Evolutionary conservation across 495 filamentous ascomycete genomes (phyloP).

Genomic region (Xylaria intraflava): DNA sequence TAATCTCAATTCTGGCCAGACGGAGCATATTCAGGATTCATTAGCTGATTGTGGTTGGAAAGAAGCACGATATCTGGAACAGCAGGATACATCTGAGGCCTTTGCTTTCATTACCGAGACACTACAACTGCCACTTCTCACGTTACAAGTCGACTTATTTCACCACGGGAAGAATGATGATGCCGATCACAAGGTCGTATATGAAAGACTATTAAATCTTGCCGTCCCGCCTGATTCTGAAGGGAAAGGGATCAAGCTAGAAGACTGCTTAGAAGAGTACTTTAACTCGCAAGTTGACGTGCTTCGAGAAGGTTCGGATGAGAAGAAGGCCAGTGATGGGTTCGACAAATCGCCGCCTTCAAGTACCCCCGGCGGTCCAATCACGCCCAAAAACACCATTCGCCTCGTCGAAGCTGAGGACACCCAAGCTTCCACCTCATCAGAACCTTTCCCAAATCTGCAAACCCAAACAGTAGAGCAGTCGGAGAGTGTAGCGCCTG

Average conservation of each 20-base stretch:
- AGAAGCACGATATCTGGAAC: conserved; percentile 65
- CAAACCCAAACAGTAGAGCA: conserved; percentile 13
- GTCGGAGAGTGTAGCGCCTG: conserved; percentile 29
- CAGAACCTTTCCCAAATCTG: neutral
- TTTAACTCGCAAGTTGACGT: conserved; percentile 96
- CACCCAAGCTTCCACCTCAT: conserved; percentile 10
- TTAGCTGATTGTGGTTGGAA: conserved; percentile 87
- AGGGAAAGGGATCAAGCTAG: conserved; percentile 63
- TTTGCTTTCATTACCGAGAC: conserved; percentile 91
- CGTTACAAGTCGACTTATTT: conserved; percentile 90
- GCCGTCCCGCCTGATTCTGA: conserved; percentile 63
- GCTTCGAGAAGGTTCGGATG: conserved; percentile 59
- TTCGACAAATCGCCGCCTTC: neutral
- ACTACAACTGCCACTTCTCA: conserved; percentile 78
- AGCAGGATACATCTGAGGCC: conserved; percentile 93
- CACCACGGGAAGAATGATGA: conserved; percentile 77
- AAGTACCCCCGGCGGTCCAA: conserved; percentile 8
- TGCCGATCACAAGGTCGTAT: conserved; percentile 90
- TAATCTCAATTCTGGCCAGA: conserved; percentile 47
- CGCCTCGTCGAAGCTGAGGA: conserved; percentile 29
- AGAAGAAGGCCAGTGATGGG: conserved; percentile 37
- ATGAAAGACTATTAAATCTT: conserved; percentile 87
- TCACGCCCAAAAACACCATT: conserved; percentile 28
- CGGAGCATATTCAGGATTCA: conserved; percentile 71
- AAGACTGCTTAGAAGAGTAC: conserved; percentile 86